A percentile compares a stretch with the other conserved stretches of the same genome.
Evolutionary conservation across 1,284 basidiomycete genomes (phyloP).

Genomic region (Cryptococcus sp.): DNA sequence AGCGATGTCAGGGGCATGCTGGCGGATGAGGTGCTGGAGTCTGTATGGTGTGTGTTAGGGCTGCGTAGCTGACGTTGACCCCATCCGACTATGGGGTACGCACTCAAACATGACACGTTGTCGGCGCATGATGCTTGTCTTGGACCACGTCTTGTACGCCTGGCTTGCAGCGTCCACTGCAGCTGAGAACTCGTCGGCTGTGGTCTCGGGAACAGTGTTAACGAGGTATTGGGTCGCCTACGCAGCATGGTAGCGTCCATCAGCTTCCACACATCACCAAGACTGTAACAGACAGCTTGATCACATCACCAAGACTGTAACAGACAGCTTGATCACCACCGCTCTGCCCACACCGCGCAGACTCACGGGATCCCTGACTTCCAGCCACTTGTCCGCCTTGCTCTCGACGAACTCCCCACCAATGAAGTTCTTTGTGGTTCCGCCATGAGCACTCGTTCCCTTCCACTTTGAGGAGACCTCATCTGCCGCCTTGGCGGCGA

Average conservation of each 20-base stretch:
- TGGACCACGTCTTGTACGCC: slow-evolving; percentile 87
- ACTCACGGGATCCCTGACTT: slow-evolving; percentile 78
- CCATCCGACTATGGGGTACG: slow-evolving; percentile 24
- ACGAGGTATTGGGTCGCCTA: slow-evolving; percentile 86
- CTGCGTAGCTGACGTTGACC: background rate
- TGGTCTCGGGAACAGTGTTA: slow-evolving; percentile 85
- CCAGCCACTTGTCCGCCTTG: slow-evolving; percentile 71
- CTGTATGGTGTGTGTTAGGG: slow-evolving; percentile 47
- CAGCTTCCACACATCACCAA: background rate
- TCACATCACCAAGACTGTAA: too few relatives aligned
- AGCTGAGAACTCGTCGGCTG: slow-evolving; percentile 71
- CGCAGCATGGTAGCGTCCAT: background rate
- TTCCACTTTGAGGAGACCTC: slow-evolving; percentile 59
- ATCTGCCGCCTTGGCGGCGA: slow-evolving; percentile 37
- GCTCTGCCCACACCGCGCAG: background rate
- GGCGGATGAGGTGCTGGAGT: slow-evolving; percentile 72
- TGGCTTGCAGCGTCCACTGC: slow-evolving; percentile 83
- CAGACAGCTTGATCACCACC: background rate
- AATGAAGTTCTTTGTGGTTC: slow-evolving; percentile 83
- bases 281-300: background rate
- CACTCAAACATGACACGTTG: slow-evolving; percentile 89
- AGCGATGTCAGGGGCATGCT: slow-evolving; percentile 60
- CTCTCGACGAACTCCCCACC: slow-evolving; percentile 78
- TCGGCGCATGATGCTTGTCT: slow-evolving; percentile 76
- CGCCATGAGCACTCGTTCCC: slow-evolving; percentile 77